Conservation (phyloP, 768 basidiomycete species). For the Lactifluus rugatus region DNA sequence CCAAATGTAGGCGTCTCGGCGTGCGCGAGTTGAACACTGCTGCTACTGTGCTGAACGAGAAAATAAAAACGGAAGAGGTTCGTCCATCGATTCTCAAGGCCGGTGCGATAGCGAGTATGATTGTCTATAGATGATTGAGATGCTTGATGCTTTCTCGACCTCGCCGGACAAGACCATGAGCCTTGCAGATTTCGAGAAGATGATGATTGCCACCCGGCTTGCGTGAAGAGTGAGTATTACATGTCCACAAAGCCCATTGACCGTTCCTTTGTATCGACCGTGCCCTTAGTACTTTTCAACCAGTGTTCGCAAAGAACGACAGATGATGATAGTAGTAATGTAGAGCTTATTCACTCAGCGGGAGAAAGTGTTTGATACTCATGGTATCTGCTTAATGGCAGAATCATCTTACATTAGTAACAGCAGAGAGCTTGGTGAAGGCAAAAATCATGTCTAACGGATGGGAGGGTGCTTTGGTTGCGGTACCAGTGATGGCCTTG, state of each 20-base stretch:
- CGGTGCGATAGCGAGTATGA: background rate
- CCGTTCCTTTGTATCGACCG: background rate
- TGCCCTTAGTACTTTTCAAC: background rate
- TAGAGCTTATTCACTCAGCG: background rate
- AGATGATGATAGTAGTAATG: background rate
- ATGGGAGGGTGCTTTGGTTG: too few relatives aligned
- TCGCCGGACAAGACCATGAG: constrained; percentile 58
- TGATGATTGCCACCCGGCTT: constrained; percentile 60
- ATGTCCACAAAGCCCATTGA: background rate
- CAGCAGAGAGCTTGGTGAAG: background rate
- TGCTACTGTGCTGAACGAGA: constrained; percentile 57
- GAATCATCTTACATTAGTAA: background rate
- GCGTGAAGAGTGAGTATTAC: constrained; percentile 25
- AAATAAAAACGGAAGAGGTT: constrained; percentile 67
- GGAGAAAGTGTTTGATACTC: background rate
- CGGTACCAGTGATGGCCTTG: too few relatives aligned
- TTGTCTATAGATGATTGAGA: constrained; percentile 56
- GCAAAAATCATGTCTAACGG: background rate
- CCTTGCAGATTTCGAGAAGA: constrained; percentile 60
- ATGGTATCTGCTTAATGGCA: too few relatives aligned
- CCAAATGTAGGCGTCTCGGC: constrained; percentile 46
- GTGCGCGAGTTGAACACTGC: constrained; percentile 57
- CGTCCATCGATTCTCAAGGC: background rate
- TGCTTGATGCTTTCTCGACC: constrained; percentile 69
- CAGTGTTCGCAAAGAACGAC: background rate